phyloP scores from a whole-genome alignment of 129 eudicot genomes.

The Lactuca sativa region DNA sequence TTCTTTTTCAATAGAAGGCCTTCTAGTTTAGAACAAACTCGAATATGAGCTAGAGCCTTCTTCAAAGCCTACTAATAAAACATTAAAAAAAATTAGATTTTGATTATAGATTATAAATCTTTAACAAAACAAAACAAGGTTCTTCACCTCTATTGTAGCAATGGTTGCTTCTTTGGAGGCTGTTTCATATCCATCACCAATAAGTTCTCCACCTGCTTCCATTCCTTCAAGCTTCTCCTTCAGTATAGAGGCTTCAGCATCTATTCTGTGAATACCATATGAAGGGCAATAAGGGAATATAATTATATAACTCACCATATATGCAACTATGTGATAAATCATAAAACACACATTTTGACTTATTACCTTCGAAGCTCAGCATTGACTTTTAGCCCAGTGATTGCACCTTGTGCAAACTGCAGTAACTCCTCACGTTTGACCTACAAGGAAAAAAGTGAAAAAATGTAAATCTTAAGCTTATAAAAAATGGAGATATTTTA shows the following conservation, averaged over 20 bases:
- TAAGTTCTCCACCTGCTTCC: conserved; percentile 40
- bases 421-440: conserved; percentile 95
- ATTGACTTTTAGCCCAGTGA: conserved; percentile 85
- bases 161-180: conserved; percentile 52
- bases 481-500: not conserved
- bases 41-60: conserved; percentile 79
- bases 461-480: conserved; percentile 4
- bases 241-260: conserved; percentile 68
- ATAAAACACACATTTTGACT: conserved; percentile 8
- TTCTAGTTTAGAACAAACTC: conserved; percentile 84
- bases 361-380: conserved; percentile 76
- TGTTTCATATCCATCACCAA: conserved; percentile 53
- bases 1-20: conserved; percentile 80
- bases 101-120: conserved; percentile 2
- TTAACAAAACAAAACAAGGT: not conserved
- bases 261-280: conserved; percentile 60
- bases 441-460: conserved; percentile 27
- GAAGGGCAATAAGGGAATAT: conserved; percentile 5
- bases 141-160: conserved; percentile 75
- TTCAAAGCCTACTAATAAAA: conserved; percentile 66
- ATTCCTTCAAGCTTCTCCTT: conserved; percentile 71
- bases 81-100: conserved; percentile 32
- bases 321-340: not conserved
- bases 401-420: conserved; percentile 94
- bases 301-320: not conserved